A percentile compares a stretch with the other conserved stretches of the same genome.
Evolutionary conservation across 2,329 filamentous ascomycete species (phyloP).

Genomic region (Sporothrix curviconia): DNA sequence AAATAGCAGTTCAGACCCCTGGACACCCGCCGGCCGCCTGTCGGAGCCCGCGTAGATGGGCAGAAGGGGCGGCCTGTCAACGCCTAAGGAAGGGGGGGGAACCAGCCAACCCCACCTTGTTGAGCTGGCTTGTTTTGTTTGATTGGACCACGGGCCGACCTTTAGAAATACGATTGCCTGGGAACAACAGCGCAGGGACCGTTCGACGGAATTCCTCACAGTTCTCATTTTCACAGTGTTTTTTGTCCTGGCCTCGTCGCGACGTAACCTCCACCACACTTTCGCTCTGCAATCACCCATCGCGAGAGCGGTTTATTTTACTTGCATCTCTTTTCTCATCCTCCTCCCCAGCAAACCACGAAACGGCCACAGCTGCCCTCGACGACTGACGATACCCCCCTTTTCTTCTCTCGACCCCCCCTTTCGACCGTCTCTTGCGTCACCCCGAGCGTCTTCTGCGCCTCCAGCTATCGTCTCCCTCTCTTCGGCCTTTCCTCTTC

Average conservation of each 20-base stretch:
- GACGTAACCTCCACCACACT: background rate
- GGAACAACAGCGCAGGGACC: background rate
- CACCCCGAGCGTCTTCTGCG: background rate
- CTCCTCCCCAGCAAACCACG: too few relatives aligned
- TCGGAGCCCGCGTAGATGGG: background rate
- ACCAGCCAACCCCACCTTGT: conserved; percentile 13
- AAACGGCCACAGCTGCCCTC: background rate
- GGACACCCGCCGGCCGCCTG: background rate
- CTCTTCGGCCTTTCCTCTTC: background rate
- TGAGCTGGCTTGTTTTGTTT: conserved; percentile 14
- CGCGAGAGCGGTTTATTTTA: background rate
- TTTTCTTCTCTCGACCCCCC: background rate
- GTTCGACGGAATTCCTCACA: background rate
- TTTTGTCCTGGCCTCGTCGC: background rate
- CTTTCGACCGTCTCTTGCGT: conserved; percentile 2
- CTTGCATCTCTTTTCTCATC: background rate
- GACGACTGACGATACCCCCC: background rate
- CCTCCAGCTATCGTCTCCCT: background rate
- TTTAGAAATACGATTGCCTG: conserved; percentile 8
- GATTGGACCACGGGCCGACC: conserved; percentile 14
- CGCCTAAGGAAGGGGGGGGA: background rate
- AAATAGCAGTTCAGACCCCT: background rate
- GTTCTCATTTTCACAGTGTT: background rate
- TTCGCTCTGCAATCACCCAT: background rate
- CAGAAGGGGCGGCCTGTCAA: too few relatives aligned